Base-by-base conservation (phyloP, 768 basidiomycete genomes). In the Naganishia onofrii region DNA sequence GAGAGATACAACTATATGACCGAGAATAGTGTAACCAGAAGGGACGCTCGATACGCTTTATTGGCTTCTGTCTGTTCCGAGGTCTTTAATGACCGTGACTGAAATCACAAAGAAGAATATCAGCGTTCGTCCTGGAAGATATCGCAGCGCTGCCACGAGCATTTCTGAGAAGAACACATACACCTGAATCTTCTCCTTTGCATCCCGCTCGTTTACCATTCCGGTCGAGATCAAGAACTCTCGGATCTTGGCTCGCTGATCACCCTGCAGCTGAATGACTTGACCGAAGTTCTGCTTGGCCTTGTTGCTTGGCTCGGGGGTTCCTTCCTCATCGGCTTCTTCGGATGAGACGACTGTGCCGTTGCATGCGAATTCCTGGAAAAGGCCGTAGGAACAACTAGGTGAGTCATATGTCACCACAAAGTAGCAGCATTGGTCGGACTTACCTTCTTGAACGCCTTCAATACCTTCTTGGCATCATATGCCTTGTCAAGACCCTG, bases 191-290 rank as follows among this genome's bases (percentile, higher is more conserved):
- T 71, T 71, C 72, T 79, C 79, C 79, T 82, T 82, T 36, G 79
- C 80, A 68, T 82, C 81, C 73, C 79, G 80, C 74, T 76, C 76
- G 34, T 72, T 72, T 56, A 80, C 76, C 54, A 82, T 74, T 21
- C 80, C 81, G 29, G 73, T 71, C 77, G 90, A 88, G 71, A 85
- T 84, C 74, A 99, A 88, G 86, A 97, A 97, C 58, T 84, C 86
- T 66, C 86, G 87, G 74, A 97, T 95, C 85, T 94, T 93, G 79
- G 85, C 82, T 64, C 96, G 87, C 82, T 99, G 96, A 83, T 99
- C 96, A 72, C 96, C 96, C 81, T 98, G 96, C 73, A 99, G 88
- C 84, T 99, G 96, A 78, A 99, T 92, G 80, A 99, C 92, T 84
- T 93, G 87, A 68, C 96, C 96, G 84, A 92, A 88, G 84, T 93